These are phyloP conservation scores for Fusarium sp. DNA, from an alignment of 2,329 filamentous ascomycete genomes.

Conservation along the genomic window DNA sequence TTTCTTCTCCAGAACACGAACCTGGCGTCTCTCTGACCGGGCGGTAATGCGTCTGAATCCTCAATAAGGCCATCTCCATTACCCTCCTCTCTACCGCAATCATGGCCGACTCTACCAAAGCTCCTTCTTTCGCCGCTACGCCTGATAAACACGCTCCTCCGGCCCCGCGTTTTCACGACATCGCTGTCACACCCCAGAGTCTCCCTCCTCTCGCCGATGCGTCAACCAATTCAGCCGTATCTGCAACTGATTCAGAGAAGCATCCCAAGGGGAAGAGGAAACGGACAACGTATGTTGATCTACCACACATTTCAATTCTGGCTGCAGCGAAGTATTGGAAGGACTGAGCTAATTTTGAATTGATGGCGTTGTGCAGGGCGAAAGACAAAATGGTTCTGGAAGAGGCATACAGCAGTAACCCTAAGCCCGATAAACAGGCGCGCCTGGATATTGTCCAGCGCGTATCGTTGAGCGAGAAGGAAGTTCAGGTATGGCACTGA, in stretches of 20 bases:
- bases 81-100: slow-evolving; percentile 32
- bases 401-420: slow-evolving; percentile 82
- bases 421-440: slow-evolving; percentile 90
- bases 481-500: slow-evolving; percentile 80
- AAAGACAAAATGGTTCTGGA: slow-evolving; percentile 92
- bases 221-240: slow-evolving; percentile 15
- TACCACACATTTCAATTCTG: not conserved
- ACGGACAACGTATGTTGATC: slow-evolving; percentile 63
- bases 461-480: slow-evolving; percentile 91
- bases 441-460: slow-evolving; percentile 84
- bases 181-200: slow-evolving; percentile 34
- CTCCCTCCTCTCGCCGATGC: slow-evolving; percentile 36
- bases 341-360: slow-evolving; percentile 32
- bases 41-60: slow-evolving; percentile 41
- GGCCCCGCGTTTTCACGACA: slow-evolving; percentile 39
- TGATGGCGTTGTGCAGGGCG: slow-evolving; percentile 62
- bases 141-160: slow-evolving; percentile 40
- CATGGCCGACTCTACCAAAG: slow-evolving; percentile 40
- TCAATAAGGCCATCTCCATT: slow-evolving; percentile 41
- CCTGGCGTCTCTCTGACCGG: slow-evolving; percentile 27
- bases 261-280: slow-evolving; percentile 71
- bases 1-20: slow-evolving; percentile 7
- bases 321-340: not conserved
- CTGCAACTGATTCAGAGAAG: slow-evolving; percentile 46
- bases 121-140: slow-evolving; percentile 33